Conservation (phyloP, 306 rosid genomes). For the Albizia julibrissin region DNA sequence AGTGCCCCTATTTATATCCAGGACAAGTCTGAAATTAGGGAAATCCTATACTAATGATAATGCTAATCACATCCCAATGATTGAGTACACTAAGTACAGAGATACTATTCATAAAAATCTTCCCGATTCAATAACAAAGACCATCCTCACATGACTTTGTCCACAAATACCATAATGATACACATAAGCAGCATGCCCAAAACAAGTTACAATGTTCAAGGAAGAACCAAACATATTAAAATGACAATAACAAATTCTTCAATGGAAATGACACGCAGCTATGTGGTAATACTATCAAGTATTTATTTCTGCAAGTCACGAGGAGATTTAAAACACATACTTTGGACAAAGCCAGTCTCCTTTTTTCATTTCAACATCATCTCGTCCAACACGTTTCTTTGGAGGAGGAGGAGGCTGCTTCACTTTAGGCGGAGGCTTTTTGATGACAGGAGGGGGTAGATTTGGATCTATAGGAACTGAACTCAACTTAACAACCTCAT, state of each 20-base stretch:
- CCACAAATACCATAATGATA: conserved; percentile 2
- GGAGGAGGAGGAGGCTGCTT: conserved; percentile 96
- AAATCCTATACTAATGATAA: neutral
- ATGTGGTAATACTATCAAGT: conserved; percentile 12
- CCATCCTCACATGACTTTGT: conserved; percentile 1
- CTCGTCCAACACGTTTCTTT: conserved; percentile 84
- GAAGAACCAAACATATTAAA: conserved; percentile 17
- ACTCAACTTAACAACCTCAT: conserved; percentile 92
- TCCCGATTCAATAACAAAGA: neutral
- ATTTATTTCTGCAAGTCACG: conserved; percentile 17
- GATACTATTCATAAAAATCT: neutral
- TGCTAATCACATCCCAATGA: neutral
- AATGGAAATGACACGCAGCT: conserved; percentile 24
- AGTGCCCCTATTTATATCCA: neutral
- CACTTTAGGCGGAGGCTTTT: conserved; percentile 85
- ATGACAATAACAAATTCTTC: neutral
- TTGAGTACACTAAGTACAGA: neutral
- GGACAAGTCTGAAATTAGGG: neutral
- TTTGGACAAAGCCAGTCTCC: conserved; percentile 99
- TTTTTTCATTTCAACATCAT: conserved; percentile 95
- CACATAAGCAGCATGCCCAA: conserved; percentile 13
- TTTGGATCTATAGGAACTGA: conserved; percentile 94
- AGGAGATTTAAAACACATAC: conserved; percentile 50
- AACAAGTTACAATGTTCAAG: conserved; percentile 7
- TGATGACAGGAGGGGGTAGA: conserved; percentile 84